Base-by-base conservation (phyloP, 108 stramenopile genomes). In the Mayamaea pseudoterrestris region DNA sequence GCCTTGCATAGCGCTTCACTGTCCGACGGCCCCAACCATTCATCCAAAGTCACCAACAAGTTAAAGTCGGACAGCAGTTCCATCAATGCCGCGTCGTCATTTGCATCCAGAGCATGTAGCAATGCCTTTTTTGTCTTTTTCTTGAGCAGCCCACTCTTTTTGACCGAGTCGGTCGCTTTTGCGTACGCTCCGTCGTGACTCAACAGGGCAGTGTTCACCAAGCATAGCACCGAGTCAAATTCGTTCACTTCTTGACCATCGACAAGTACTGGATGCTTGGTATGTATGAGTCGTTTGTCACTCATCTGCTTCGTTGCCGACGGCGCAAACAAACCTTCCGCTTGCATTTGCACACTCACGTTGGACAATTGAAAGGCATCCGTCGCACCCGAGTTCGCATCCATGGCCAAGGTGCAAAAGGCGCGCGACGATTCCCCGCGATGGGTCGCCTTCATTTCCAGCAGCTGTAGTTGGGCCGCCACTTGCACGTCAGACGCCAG, bases 291-390 rank as follows among this genome's bases (percentile, higher is more conserved):
- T 17, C 78, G 58, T 27, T 55, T 36, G 42, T 44, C 54, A 0
- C 27, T 60, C n/a, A 22, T 7, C 4, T 22, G 44, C 8, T 16
- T 17, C 7, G 28, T 14, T 14, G 3, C 7, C 45, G 8, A 16
- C 45, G 7, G 8, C 17, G 36, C 20, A 26, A 80, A 49, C 47
- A 83, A 47, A 24, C 61, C 73, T 67, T 90, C 83, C 36, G 82
- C 73, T 1, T 81, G 79, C 83, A 90, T 90, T 65, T 90, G 89
- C 4, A 90, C 79, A 26, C 58, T 55, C 5, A 81, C 76, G 47
- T 90, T 83, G 47, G 77, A 81, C 50, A 90, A 53, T 61, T 85
- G 83, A 58, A 90, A 90, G 41, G 81, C 89, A 61, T 90, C 89
- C 0, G 83, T 78, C 9, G 83, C 81, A 29, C 89, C 89, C 1